Evolutionary conservation across 495 filamentous ascomycete genomes (phyloP), one percentile per base, ranked within the genome.

Genomic region (Talaromyces nanjingensis): DNA sequence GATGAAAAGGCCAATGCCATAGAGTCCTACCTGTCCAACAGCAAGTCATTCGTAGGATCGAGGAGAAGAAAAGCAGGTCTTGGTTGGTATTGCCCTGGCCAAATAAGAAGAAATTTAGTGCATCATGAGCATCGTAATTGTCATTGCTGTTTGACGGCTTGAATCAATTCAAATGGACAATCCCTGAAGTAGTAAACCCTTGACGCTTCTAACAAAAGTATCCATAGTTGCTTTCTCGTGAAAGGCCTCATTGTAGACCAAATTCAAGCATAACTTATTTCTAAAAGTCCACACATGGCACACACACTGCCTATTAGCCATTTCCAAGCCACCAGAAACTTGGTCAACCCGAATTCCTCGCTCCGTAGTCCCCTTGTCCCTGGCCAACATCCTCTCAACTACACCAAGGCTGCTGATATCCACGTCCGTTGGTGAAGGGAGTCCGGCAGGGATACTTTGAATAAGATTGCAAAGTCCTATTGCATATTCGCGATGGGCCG

Each of bases 231-330:
- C 63, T 31, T 37, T 31, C 1, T 67, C 69, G 62, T 74, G 64
- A 52, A 70, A 74, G 12, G 67, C 66, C 65, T 74, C 70, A 42
- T 75, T 75, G 62, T 72, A 75, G 25, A 74, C 69, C 55, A 75
- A 56, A 16, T 68, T 65, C 16, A 75, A 59, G 56, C 56, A 66
- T 47, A 74, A 55, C 58, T 67, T 65, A 33, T 69, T 67, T 14
- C 65, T 65, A 65, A 73, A 74, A 9, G 63, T 72, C 72, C 71
- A 73, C 20, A 67, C 56, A 45, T 71, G 67, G 37, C 67, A 62
- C 20, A 65, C 64, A n/a, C 58, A 49, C 55, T 74, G 66, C 27
- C 68, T 63, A 4, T 71, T 65, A 24, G 70, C 22, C 12, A 65
- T 65, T 25, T 75, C 72, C 20, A 74, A 49, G 18, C 72, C 69